These are phyloP conservation scores for Chlamydomonas reinhardtii DNA, from an alignment of 163 green algal genomes.

Conservation along the genomic window DNA sequence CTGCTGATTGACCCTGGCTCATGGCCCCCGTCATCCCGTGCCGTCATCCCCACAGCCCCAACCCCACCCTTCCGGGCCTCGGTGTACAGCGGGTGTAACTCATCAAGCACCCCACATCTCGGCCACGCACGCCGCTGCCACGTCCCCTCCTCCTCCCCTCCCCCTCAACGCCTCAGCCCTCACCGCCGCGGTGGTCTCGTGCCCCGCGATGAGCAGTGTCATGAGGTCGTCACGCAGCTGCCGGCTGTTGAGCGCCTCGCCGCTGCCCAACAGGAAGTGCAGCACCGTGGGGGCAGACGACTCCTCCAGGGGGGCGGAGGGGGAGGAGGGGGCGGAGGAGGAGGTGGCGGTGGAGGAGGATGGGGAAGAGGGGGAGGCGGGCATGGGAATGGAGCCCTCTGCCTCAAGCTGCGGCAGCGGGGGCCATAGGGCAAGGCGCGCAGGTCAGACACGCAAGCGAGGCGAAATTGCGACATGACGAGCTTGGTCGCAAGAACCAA, in stretches of 20 bases:
- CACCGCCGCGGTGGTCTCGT: constrained; percentile 94
- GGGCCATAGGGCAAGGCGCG: background rate
- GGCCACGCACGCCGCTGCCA: too few relatives aligned
- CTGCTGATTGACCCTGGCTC: too few relatives aligned
- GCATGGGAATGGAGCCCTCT: background rate
- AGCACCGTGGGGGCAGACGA: constrained; percentile 90
- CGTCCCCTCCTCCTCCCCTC: too few relatives aligned
- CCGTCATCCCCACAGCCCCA: too few relatives aligned
- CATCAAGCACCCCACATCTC: too few relatives aligned
- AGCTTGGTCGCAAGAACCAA: too few relatives aligned
- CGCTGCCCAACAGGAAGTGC: constrained; percentile 90
- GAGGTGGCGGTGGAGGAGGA: background rate
- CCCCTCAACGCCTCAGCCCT: too few relatives aligned
- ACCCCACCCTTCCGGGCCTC: too few relatives aligned
- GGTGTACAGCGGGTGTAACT: too few relatives aligned
- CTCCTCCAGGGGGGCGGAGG: constrained; percentile 67
- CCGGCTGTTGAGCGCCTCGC: constrained; percentile 84
- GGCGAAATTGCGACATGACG: too few relatives aligned
- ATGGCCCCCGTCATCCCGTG: too few relatives aligned
- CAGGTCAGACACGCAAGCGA: too few relatives aligned
- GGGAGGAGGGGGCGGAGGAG: background rate
- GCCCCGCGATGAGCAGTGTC: constrained; percentile 97
- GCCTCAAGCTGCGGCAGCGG: background rate
- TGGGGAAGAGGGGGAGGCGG: background rate
- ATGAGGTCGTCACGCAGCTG: constrained; percentile 97